Conservation (phyloP, 2,329 filamentous ascomycete genomes). For the Ambrosiella cleistominuta region DNA sequence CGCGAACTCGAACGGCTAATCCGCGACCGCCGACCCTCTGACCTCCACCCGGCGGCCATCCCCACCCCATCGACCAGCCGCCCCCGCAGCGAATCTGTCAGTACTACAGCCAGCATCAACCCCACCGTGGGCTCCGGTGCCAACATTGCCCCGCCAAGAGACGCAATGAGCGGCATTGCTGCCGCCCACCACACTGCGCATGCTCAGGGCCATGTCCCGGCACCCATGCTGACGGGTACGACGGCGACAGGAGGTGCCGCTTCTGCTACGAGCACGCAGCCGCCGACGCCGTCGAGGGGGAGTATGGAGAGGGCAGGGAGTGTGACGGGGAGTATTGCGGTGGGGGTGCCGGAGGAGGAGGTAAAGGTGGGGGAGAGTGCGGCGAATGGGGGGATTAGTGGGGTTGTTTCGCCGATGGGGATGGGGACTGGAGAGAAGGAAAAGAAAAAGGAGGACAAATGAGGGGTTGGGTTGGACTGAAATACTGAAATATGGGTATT, state of each 20-base stretch:
- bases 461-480: background rate
- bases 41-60: slow-evolving; percentile 17
- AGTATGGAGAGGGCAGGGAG: slow-evolving; percentile 27
- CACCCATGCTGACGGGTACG: background rate
- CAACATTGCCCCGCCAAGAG: slow-evolving; percentile 14
- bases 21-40: slow-evolving; percentile 29
- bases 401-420: background rate
- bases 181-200: slow-evolving; percentile 2
- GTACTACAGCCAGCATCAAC: slow-evolving; percentile 29
- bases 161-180: slow-evolving; percentile 3
- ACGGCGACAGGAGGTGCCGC: slow-evolving; percentile 18
- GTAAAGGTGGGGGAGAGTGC: slow-evolving; percentile 45
- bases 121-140: slow-evolving; percentile 19
- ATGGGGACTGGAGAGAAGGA: background rate
- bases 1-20: slow-evolving; percentile 43
- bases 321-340: slow-evolving; percentile 26
- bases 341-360: slow-evolving; percentile 42
- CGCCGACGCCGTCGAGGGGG: slow-evolving; percentile 24
- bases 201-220: background rate
- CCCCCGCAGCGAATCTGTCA: slow-evolving; percentile 37
- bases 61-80: slow-evolving; percentile 19
- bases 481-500: background rate
- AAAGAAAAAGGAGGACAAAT: background rate
- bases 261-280: background rate
- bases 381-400: slow-evolving; percentile 27